Evolutionary conservation across 2,329 filamentous ascomycete species (phyloP), one percentile per base, ranked within the genome.

Genomic region (Colletotrichum cordylinicola): DNA sequence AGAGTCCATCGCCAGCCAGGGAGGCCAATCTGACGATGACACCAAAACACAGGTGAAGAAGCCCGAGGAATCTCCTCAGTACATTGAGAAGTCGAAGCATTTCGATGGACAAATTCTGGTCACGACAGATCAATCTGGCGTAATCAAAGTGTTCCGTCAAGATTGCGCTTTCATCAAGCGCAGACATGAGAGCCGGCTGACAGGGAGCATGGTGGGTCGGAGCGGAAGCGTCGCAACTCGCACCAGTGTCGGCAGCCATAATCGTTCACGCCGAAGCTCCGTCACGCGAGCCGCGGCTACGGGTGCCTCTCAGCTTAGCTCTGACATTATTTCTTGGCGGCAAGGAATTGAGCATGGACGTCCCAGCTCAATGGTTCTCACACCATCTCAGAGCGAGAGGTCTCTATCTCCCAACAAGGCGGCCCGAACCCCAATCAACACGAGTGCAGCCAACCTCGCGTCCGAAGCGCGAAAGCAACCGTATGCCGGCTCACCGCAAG

Each of bases 101-200:
- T 86, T 88, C 16, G 93, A 93, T 76, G 97, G 97, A 31, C 95
- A 98, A 80, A 98, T 99, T 77, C 93, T 99, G 72, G 91, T 98
- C 66, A 98, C 96, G 0, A 95, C 96, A 2, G 96, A 98, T 82
- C 95, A 95, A 80, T 93, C 92, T 1, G 97, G 97, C 43, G 91
- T 92, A 31, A 97, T 99, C 85, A 98, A 98, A 82, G 94, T 98
- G 1, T 98, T 98, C 82, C 92, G 97, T 24, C 96, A 98, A 84
- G 97, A 99, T 82, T 98, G 96, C 82, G 97, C 96, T 0, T 95
- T 91, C 79, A 85, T 89, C 65, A 98, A 98, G 84, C 93, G 96
- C 7, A 90, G 91, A 71, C 90, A 93, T 73, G 95, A 96, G 71
- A 91, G 90, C 78, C 93, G 92, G 79, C 85, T 95, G 62, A 67